Base-by-base conservation (phyloP, 345 rosid species). In the Gossypium stocksii region DNA sequence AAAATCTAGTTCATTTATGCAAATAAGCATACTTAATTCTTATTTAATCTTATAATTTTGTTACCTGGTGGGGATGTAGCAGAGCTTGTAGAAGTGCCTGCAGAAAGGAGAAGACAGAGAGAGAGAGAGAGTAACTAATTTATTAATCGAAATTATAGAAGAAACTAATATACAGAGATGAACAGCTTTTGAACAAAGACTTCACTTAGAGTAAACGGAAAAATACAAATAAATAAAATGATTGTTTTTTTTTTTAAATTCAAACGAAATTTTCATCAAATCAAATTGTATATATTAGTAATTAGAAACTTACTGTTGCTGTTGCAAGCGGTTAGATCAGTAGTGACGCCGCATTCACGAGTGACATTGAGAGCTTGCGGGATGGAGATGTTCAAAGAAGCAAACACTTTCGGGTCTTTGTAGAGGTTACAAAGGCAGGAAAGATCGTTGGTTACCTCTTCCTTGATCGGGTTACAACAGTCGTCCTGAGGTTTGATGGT, bases 401-500 rank as follows among this genome's bases (percentile, higher is more conserved):
- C 0, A n/a, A 91, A 78, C 49, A 87, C 4, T 16, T 72, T 83
- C 60, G 96, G 91, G 16, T 86, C 81, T 1, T 3, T 86, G 49
- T 86, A 91, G 64, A 91, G 76, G 23, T 67, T 80, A 78, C 97
- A 91, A 49, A 91, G 91, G 75, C 97, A 91, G 3, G 46, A 0
- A 34, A 83, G 86, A 4, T 91, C 86, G 0, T 74, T 79, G 3
- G 23, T 7, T 1, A 91, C 90, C 0, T 93, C 87, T 6, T 89
- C 83, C 65, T 76, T 89, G 80, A 91, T 87, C 12, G 90, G 62
- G 57, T 66, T 60, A 61, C 97, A 91, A 81, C 97, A 91, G 2
- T 0, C 66, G 25, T 3, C 66, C 4, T 86, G 34, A 12, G 97
- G 91, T 11, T 7, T 80, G 45, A 77, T 19, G 3, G 87, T 85